Base-by-base conservation (phyloP, 139 green algal species). In the Chlorella sorokiniana region DNA sequence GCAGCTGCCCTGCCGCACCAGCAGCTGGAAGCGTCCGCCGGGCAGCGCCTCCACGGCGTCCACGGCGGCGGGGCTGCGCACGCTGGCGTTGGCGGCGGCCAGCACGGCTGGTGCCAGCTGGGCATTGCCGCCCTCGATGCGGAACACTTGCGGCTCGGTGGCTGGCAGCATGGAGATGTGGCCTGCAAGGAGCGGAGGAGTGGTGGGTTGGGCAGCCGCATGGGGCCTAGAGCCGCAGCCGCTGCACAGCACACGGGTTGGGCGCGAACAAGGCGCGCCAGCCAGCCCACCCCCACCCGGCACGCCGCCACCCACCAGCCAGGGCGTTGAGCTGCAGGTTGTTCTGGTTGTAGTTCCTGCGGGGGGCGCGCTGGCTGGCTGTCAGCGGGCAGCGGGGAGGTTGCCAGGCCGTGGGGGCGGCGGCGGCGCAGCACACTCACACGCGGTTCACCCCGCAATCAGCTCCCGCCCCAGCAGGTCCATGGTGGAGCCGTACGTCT, bases 331-430 rank as follows among this genome's bases (percentile, higher is more conserved):
- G 41, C 20, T 87, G 6, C 9, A 63, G 27, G 64, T 89, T 93
- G 78, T 40, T 27, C 76, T 94, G 90, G 67, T 94, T 94, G 90
- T 93, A 94, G 82, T 94, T 91, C 63, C n/a, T n/a, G n/a, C n/a
- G n/a, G n/a, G n/a, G n/a, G n/a, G n/a, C n/a, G n/a, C n/a, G n/a
- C n/a, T 37, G 22, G 25, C 23, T 77, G 48, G 22, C n/a, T 33
- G 23, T 25, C 25, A 18, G 18, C 18, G 51, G 51, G 51, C 51
- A 61, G 51, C 51, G 18, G 18, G 51, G 18, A 22, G 51, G 51
- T 61, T 61, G n/a, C n/a, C 51, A 61, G 51, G 51, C 51, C 51
- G 51, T 61, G 51, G 18, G 51, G 18, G 51, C 0, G 51, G n/a
- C n/a, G n/a, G n/a, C n/a, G n/a, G n/a, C n/a, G n/a, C n/a, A n/a